A percentile compares a stretch with the other conserved stretches of the same genome.
Conservation (phyloP, 129 eudicot species). For the Ambrosia trifida region DNA sequence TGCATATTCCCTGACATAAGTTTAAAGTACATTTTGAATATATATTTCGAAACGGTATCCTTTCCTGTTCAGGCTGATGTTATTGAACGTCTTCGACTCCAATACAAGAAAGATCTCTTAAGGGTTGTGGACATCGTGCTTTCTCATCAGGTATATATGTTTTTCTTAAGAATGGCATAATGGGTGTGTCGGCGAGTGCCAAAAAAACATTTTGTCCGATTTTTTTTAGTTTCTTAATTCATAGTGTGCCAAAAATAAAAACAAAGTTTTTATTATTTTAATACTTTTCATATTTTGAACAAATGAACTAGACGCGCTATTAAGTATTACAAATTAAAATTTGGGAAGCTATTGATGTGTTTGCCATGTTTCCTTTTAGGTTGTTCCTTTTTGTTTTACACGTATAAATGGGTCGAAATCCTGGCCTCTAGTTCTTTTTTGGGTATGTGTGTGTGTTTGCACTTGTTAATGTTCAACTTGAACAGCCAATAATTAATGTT, state of each 20-base stretch:
- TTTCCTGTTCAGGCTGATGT: constrained; percentile 81
- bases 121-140: constrained; percentile 94
- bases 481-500: neutral
- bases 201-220: too few relatives aligned
- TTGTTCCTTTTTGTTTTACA: neutral
- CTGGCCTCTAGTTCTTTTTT: neutral
- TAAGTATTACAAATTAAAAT: too few relatives aligned
- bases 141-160: constrained; percentile 84
- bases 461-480: neutral
- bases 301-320: too few relatives aligned
- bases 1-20: neutral
- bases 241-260: neutral
- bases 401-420: neutral
- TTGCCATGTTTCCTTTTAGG: too few relatives aligned
- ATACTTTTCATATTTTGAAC: too few relatives aligned
- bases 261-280: too few relatives aligned
- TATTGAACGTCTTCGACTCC: constrained; percentile 95
- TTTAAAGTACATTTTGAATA: neutral
- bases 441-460: neutral
- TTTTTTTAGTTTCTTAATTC: too few relatives aligned
- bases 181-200: neutral
- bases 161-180: neutral
- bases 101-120: constrained; percentile 82
- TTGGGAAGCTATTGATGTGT: too few relatives aligned
- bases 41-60: neutral